phyloP scores from a whole-genome alignment of 2,329 filamentous ascomycete genomes.

The Neopestalotiopsis rosae region DNA sequence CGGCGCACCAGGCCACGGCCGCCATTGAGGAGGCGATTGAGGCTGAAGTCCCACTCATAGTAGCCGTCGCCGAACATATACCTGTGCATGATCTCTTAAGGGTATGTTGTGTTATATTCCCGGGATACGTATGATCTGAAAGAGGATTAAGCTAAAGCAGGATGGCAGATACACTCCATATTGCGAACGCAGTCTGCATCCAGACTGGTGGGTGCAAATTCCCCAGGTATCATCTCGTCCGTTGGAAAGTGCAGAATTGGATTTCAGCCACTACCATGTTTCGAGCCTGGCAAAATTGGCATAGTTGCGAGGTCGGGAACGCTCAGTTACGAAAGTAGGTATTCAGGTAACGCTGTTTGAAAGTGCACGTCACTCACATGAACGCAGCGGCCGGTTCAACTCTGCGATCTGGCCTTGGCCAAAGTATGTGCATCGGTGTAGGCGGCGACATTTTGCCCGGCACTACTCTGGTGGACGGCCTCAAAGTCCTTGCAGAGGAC shows the following conservation, averaged over 20 bases:
- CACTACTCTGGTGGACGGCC: constrained; percentile 74
- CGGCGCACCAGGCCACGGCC: constrained; percentile 72
- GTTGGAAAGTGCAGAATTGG: constrained; percentile 68
- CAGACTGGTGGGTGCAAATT: constrained; percentile 74
- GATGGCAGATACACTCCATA: constrained; percentile 66
- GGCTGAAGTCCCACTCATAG: constrained; percentile 76
- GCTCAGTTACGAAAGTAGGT: constrained; percentile 67
- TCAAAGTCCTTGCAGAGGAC: constrained; percentile 70
- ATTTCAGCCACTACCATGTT: constrained; percentile 78
- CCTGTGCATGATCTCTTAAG: constrained; percentile 75
- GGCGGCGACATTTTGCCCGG: constrained; percentile 76
- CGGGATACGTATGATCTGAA: not conserved
- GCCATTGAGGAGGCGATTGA: constrained; percentile 83
- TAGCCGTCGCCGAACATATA: constrained; percentile 77
- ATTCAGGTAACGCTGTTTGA: not conserved
- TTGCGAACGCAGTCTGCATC: constrained; percentile 72
- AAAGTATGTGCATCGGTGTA: constrained; percentile 76
- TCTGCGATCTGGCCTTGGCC: constrained; percentile 71
- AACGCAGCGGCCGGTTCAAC: constrained; percentile 69
- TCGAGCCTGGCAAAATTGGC: constrained; percentile 69
- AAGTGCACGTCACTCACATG: constrained; percentile 12
- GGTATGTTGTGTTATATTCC: constrained; percentile 42
- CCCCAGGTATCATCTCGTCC: constrained; percentile 76
- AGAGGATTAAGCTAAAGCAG: not conserved
- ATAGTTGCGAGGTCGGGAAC: constrained; percentile 79